Base-by-base conservation (phyloP, 169 alveolate species). In the Plasmodium fragile region DNA sequence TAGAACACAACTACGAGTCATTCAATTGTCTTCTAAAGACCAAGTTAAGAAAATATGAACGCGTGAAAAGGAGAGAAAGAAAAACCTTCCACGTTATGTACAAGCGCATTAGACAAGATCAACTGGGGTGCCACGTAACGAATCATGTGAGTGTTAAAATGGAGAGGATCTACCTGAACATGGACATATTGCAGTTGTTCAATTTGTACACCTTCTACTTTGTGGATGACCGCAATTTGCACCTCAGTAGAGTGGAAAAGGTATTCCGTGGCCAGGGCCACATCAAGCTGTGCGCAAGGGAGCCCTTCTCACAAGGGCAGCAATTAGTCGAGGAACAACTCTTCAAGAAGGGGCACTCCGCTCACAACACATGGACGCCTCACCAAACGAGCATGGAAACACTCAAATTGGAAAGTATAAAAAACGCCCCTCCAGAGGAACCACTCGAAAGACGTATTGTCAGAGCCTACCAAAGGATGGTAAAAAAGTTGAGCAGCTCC, bases 121-220 rank as follows among this genome's bases (percentile, higher is more conserved):
- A 16, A 18, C 13, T 87, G 28, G 93, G 80, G 2, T 77, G 49
- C 3, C 11, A 78, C 30, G 52, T 87, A 52, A 65, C 25, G 25
- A 87, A 87, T 52, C 45, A 87, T 25, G 18, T 87, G 34, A 7
- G 8, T 3, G 41, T 87, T 25, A 87, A 87, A 77, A 78, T 87
- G 3, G 49, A 77, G 6, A 87, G 55, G 4, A 22, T 87, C 52
- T 78, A 8, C 43, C 55, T 77, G 70, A 55, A 43, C 52, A 55
- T 82, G 18, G 93, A 87, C 45, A 7, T 59, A 7, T 87, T 87
- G 36, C 65, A 87, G 41, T 25, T 87, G 34, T 39, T 22, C 55
- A 87, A 78, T 87, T 87, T 87, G 22, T 87, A 87, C 16, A 55
- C 28, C 6, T 87, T 87, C 71, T 87, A 77, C 41, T 87, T 87